Percentiles rank a stretch among this genome's conserved stretches.
Evolutionary conservation across 352 stramenopile genomes (phyloP).

Genomic region (Phytopythium sindhum): DNA sequence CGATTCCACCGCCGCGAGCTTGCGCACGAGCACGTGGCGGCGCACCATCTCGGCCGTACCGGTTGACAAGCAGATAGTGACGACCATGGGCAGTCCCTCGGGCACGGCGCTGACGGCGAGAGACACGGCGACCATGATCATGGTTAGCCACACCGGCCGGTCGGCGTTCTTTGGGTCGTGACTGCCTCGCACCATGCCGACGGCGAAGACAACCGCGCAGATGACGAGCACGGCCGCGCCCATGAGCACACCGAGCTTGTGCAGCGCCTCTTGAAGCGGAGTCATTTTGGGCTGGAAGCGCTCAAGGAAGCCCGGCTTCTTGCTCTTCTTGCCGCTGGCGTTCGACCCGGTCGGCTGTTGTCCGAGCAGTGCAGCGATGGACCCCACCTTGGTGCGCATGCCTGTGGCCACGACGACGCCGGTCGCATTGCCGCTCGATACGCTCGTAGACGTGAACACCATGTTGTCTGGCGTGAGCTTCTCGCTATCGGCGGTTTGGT

Average conservation of each 20-base stretch:
- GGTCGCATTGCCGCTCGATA: slow-evolving; percentile 41
- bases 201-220: slow-evolving; percentile 83
- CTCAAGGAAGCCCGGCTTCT: slow-evolving; percentile 13
- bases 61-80: slow-evolving; percentile 75
- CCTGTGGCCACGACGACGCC: slow-evolving; percentile 39
- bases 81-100: slow-evolving; percentile 76
- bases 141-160: slow-evolving; percentile 85
- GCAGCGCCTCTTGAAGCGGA: slow-evolving; percentile 89
- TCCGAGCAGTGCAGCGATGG: slow-evolving; percentile 36
- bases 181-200: slow-evolving; percentile 57
- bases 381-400: slow-evolving; percentile 41
- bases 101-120: slow-evolving; percentile 74
- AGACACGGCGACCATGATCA: slow-evolving; percentile 94
- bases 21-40: slow-evolving; percentile 81
- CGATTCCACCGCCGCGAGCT: slow-evolving; percentile 78
- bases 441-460: slow-evolving; percentile 84
- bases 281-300: slow-evolving; percentile 51
- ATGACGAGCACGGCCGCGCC: slow-evolving; percentile 78
- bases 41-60: slow-evolving; percentile 73
- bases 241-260: slow-evolving; percentile 90
- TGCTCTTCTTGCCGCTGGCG: slow-evolving; percentile 16
- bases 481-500: slow-evolving; percentile 11
- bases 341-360: slow-evolving; percentile 8
- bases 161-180: slow-evolving; percentile 55
- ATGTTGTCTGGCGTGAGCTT: slow-evolving; percentile 70